Base-by-base conservation (phyloP, 371 early-diverging fungal species). In the Saksenaea oblongispora region DNA sequence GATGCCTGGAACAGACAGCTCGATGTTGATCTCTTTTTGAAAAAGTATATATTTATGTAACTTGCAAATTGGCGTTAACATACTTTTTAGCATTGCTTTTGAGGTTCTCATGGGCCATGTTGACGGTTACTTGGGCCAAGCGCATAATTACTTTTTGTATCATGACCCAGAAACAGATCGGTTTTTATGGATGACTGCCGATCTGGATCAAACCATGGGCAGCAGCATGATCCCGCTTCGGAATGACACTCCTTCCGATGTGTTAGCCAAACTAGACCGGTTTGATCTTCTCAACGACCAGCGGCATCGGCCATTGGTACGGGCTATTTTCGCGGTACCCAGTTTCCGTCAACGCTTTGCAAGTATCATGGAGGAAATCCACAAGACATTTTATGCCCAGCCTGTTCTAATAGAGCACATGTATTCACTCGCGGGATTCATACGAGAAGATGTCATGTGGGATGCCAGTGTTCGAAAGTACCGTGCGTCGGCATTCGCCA, bases 21-120 rank as follows among this genome's bases (percentile, higher is more conserved):
- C 0, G 74, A 84, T 59, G 71, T 84, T 2, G 75, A 79, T 22
- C 1, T 62, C 24, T 84, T 79, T 70, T 63, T 84, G 59, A 80
- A 71, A 61, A 70, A 74, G 78, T 74, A 65, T 61, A 66, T 53
- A 10, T 8, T 34, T 27, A 58, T 15, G 36, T 1, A 15, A 41
- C 11, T 9, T 18, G 22, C 8, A 47, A 22, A 17, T 10, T 18
- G 51, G 10, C 27, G 22, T 14, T 41, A 34, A 47, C 9, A 22
- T n/a, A 34, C 31, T 22, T 34, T 8, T 11, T 57, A 72, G 74
- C 37, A 59, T 73, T 37, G 70, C 64, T 1, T 59, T 74, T 35
- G 78, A 78, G 26, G 56, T 78, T 11, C 28, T 78, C n/a, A 35
- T 74, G 47, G 78, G 75, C 2, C 73, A 73, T 34, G 63, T 65